Conservation (phyloP, 192 early-diverging fungal species). For the Cetraspora pellucida region DNA sequence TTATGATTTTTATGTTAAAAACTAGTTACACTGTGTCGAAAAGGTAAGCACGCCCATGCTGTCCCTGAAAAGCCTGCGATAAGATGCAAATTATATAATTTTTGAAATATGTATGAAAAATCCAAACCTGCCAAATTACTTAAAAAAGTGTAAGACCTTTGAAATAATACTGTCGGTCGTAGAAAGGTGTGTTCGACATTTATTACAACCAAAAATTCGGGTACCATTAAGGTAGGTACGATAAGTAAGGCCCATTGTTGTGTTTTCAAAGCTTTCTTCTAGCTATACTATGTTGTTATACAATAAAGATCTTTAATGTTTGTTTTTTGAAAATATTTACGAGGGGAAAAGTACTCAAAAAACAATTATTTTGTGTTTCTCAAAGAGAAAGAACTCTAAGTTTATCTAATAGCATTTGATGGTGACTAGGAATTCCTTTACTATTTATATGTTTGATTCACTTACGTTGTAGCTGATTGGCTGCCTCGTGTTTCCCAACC, state of each 20-base stretch:
- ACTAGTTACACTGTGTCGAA: conserved; percentile 62
- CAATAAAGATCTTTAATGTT: too few relatives aligned
- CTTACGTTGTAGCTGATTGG: too few relatives aligned
- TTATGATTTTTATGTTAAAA: not conserved
- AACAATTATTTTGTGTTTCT: too few relatives aligned
- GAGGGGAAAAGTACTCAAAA: too few relatives aligned
- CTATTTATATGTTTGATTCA: too few relatives aligned
- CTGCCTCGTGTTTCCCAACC: too few relatives aligned
- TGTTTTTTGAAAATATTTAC: too few relatives aligned
- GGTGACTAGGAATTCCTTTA: too few relatives aligned
- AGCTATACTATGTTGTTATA: too few relatives aligned
- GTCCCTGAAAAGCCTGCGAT: conserved; percentile 60
- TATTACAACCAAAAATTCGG: conserved; percentile 51
- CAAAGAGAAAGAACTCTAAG: too few relatives aligned
- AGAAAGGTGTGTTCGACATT: conserved; percentile 56
- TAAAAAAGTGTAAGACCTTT: conserved; percentile 44
- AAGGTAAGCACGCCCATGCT: conserved; percentile 68
- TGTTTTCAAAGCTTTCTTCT: not conserved
- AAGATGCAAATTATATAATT: not conserved
- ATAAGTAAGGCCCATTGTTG: conserved; percentile 56
- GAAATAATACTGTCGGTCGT: conserved; percentile 51
- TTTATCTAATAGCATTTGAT: too few relatives aligned
- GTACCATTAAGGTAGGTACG: conserved; percentile 46
- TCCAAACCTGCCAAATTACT: not conserved
- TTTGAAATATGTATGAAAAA: conserved; percentile 8